Base-by-base conservation (phyloP, 352 stramenopile species). In the Pythium grandisporangium region DNA sequence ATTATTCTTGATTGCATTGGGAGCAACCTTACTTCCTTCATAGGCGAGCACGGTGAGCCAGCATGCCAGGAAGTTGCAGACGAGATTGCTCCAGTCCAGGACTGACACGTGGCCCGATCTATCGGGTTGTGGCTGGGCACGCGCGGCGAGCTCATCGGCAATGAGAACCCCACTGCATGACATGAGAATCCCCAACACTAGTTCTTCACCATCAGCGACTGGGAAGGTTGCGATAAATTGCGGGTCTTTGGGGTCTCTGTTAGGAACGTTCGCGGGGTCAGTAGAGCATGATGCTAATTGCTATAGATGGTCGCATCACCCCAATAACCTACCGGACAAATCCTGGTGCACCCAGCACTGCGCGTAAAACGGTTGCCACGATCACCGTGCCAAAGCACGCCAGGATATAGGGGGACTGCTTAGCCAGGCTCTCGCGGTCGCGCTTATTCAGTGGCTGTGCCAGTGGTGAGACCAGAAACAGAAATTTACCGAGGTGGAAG, bases 171-270 rank as follows among this genome's bases (percentile, higher is more conserved):
- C 58, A 16, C 32, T 56, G 25, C 54, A 63, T 17, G 60, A 70
- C 61, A 70, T 70, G 42, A 67, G 54, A 14, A 70, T 70, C 32
- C 61, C 61, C 5, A 70, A 34, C 2, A 67, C 44, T 14, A 70
- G 49, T 33, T 70, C 61, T 32, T 67, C 48, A 21, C 55, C 57
- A 20, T 70, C 61, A 14, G 53, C 50, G n/a, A 70, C 57, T 10
- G 38, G 45, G 22, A 70, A 51, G 2, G 40, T 48, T 3, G 56
- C 57, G 27, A 70, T 58, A 36, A 70, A 70, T 16, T 64, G 56
- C 16, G 80, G 72, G 24, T 93, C 80, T 7, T 85, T 93, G 1
- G 70, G 77, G 39, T 93, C 80, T 34, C 74, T 93, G 19, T 38
- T 38, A 38, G n/a, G n/a, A n/a, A n/a, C n/a, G n/a, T n/a, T n/a